A percentile compares a stretch with the other conserved stretches of the same genome.
Conservation (phyloP, 1,284 basidiomycete genomes). For the Anthracocystis setariae region DNA sequence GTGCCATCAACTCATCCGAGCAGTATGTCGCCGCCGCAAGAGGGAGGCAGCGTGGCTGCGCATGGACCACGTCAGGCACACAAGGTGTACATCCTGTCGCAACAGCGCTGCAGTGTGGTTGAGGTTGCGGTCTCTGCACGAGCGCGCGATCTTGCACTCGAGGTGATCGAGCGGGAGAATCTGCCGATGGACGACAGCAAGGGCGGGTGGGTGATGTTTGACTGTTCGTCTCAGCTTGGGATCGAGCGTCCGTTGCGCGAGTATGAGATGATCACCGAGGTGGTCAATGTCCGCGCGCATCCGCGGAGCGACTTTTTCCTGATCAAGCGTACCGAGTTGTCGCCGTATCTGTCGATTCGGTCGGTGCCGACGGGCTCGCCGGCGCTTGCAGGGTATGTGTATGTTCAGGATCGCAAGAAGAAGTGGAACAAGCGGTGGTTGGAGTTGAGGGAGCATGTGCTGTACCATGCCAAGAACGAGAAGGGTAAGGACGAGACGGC, state of each 20-base stretch:
- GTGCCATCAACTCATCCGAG: conserved; percentile 4
- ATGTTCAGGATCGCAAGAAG: conserved; percentile 57
- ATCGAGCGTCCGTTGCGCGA: conserved; percentile 65
- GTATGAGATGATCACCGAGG: conserved; percentile 62
- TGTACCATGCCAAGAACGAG: conserved; percentile 64
- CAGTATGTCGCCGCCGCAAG: conserved; percentile 10
- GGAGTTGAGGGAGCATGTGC: conserved; percentile 63
- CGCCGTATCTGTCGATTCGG: conserved; percentile 52
- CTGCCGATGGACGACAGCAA: conserved; percentile 50
- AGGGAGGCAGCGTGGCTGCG: background rate
- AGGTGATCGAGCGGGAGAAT: conserved; percentile 48
- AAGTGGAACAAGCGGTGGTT: conserved; percentile 66
- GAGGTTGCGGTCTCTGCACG: conserved; percentile 52
- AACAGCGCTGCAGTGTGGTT: conserved; percentile 49
- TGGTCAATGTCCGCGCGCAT: conserved; percentile 49
- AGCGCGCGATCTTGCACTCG: conserved; percentile 53
- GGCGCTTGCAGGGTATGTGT: conserved; percentile 60
- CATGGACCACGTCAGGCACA: conserved; percentile 27
- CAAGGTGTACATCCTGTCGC: conserved; percentile 56
- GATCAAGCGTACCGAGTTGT: conserved; percentile 60
- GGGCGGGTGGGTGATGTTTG: conserved; percentile 63
- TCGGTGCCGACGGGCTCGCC: conserved; percentile 56
- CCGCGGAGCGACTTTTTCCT: conserved; percentile 55
- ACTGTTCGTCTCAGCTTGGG: conserved; percentile 56
- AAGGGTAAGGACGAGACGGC: conserved; percentile 63